phyloP scores from a whole-genome alignment of 441 rosid species.

The Erodium moschatum region DNA sequence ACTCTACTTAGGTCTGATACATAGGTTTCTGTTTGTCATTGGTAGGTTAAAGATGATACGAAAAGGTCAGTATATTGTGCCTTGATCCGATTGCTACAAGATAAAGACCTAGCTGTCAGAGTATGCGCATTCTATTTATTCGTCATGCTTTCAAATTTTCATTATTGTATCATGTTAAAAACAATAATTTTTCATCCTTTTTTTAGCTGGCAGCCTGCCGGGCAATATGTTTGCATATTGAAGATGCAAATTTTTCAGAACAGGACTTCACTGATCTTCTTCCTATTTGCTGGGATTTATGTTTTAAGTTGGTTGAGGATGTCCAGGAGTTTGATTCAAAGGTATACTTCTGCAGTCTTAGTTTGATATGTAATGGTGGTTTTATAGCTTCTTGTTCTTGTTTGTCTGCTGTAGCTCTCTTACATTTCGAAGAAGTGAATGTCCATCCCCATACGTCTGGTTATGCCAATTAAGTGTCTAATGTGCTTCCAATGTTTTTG shows the following conservation, averaged over 20 bases:
- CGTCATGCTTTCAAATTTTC: not conserved
- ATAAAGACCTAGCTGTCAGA: constrained; percentile 76
- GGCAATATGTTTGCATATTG: constrained; percentile 78
- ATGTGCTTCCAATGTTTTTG: not conserved
- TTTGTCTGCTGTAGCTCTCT: not conserved
- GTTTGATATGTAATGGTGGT: not conserved
- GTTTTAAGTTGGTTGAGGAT: constrained; percentile 85
- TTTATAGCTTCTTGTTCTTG: not conserved
- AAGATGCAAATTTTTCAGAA: constrained; percentile 92
- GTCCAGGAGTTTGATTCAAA: constrained; percentile 98
- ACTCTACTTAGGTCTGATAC: not conserved
- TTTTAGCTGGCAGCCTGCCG: constrained; percentile 93
- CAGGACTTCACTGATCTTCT: constrained; percentile 71
- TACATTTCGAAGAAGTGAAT: not conserved
- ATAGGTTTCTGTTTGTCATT: constrained; percentile 24
- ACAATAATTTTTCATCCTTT: constrained; percentile 28
- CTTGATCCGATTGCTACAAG: constrained; percentile 72
- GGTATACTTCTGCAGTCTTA: constrained; percentile 34
- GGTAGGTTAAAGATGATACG: constrained; percentile 83
- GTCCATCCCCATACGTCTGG: too few relatives aligned
- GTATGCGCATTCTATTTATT: constrained; percentile 32
- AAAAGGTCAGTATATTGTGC: constrained; percentile 86
- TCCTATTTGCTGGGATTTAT: constrained; percentile 79
- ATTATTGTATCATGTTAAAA: constrained; percentile 14
- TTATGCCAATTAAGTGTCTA: not conserved